phyloP scores from a whole-genome alignment of 2,329 filamentous ascomycete species.

The Penicillium sp. region DNA sequence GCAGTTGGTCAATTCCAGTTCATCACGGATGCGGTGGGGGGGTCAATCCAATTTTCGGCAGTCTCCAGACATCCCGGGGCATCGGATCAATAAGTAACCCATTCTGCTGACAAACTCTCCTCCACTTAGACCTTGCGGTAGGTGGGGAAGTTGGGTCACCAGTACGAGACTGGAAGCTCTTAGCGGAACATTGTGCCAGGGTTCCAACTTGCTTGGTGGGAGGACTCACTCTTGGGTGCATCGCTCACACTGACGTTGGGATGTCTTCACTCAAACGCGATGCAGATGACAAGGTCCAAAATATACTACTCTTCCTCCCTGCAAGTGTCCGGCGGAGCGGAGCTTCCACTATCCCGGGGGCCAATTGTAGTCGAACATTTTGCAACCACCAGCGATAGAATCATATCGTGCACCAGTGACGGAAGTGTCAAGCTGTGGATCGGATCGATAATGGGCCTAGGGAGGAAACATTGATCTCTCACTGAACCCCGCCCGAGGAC shows the following conservation, averaged over 20 bases:
- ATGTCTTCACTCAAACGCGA: not conserved
- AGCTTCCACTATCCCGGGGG: not conserved
- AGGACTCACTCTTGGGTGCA: no score
- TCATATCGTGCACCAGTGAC: not conserved
- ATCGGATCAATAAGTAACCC: slow-evolving; percentile 26
- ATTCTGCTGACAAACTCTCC: slow-evolving; percentile 37
- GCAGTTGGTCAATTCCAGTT: not conserved
- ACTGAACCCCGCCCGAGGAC: not conserved
- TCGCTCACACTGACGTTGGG: no score
- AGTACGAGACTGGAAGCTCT: not conserved
- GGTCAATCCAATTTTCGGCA: not conserved
- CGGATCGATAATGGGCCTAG: not conserved
- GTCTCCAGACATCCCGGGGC: slow-evolving; percentile 4
- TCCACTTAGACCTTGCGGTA: not conserved
- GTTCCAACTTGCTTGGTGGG: not conserved
- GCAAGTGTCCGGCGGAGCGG: not conserved
- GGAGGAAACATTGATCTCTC: not conserved
- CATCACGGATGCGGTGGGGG: not conserved
- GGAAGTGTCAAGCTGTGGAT: not conserved
- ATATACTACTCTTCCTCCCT: not conserved
- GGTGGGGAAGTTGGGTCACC: slow-evolving; percentile 13
- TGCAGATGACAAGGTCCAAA: not conserved
- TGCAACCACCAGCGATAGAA: not conserved
- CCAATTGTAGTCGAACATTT: not conserved
- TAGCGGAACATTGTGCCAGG: not conserved